A percentile compares a stretch with the other conserved stretches of the same genome.
phyloP scores from a whole-genome alignment of 176 grass and related monocot species.

The bread wheat (Triticum aestivum) region IWGSC_CS_RefSeq_v2.1 NC_057803.1:235710818-235711317 shows the following conservation, averaged over 20 bases:
- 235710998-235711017: conserved; percentile 10
- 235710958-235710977: background rate
- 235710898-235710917: conserved; percentile 68
- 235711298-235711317: too few relatives aligned
- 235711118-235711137: conserved; percentile 18
- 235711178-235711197: background rate
- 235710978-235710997: background rate
- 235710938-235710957: conserved; percentile 67
- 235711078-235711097: background rate
- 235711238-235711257: too few relatives aligned
- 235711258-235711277: too few relatives aligned
- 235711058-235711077: conserved; percentile 17
- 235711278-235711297: too few relatives aligned
- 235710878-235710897: conserved; percentile 95
- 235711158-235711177: background rate
- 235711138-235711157: conserved; percentile 7
- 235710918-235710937: conserved; percentile 77
- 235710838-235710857: conserved; percentile 89
- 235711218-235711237: too few relatives aligned
- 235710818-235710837: conserved; percentile 83
- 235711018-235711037: background rate
- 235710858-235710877: conserved; percentile 99
- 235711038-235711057: background rate
- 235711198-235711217: too few relatives aligned
- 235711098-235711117: conserved; percentile 11